Percentiles rank a stretch among this genome's conserved stretches.
phyloP scores from a whole-genome alignment of 495 filamentous ascomycete genomes.

The Niebla homalea region DNA sequence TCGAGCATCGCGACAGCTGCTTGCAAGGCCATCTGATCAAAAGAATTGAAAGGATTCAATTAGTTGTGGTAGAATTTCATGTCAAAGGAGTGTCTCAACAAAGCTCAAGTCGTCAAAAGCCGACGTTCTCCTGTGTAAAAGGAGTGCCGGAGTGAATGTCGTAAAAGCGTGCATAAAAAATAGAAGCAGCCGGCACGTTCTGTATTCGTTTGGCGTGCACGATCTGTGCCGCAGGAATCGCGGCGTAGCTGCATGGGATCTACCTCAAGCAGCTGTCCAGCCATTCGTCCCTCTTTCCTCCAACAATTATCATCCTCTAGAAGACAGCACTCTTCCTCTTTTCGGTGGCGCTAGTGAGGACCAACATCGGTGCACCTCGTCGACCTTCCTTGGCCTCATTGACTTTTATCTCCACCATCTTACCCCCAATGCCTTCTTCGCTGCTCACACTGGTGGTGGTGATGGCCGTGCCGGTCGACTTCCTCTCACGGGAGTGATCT shows the following conservation, averaged over 20 bases:
- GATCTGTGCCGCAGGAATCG: not conserved
- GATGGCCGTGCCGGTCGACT: conserved; percentile 35
- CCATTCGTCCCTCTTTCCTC: not conserved
- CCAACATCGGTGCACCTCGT: conserved; percentile 73
- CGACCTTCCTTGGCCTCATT: conserved; percentile 35
- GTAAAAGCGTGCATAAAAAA: conserved; percentile 13
- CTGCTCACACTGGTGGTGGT: conserved; percentile 52
- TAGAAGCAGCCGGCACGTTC: conserved; percentile 1
- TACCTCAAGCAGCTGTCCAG: conserved; percentile 4
- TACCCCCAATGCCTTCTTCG: conserved; percentile 42
- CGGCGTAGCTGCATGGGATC: conserved; percentile 5
- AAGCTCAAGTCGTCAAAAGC: too few relatives aligned
- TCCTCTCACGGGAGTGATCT: conserved; percentile 48
- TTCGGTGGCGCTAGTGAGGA: conserved; percentile 70
- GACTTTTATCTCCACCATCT: conserved; percentile 34
- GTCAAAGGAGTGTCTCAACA: too few relatives aligned
- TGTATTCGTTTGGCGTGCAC: not conserved
- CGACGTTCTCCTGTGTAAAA: not conserved
- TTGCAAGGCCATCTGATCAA: too few relatives aligned
- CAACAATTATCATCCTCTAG: conserved; percentile 12
- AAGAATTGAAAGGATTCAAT: too few relatives aligned
- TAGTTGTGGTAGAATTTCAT: too few relatives aligned
- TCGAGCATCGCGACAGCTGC: too few relatives aligned
- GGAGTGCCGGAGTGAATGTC: conserved; percentile 7
- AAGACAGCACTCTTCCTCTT: conserved; percentile 73